phyloP scores from a whole-genome alignment of 1,284 basidiomycete species.

The Cryptococcus wingfieldii region DNA sequence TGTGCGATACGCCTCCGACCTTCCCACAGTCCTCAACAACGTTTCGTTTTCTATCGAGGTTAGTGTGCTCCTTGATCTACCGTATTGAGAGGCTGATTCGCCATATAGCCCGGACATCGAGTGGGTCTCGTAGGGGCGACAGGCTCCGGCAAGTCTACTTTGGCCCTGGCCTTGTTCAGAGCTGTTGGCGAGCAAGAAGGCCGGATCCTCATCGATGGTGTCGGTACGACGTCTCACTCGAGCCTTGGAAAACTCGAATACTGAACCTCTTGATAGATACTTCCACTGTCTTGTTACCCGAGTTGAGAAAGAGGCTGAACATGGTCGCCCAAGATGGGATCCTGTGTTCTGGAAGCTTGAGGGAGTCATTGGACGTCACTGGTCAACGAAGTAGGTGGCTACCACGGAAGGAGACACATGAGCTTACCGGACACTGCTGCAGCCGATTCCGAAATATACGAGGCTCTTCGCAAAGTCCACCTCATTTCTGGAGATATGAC shows the following conservation, averaged over 20 bases:
- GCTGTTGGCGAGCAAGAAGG: conserved; percentile 64
- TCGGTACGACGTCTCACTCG: conserved; percentile 49
- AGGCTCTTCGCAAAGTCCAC: conserved; percentile 58
- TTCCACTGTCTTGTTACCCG: conserved; percentile 55
- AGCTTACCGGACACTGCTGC: neutral
- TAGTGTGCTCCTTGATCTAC: neutral
- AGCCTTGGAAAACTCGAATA: neutral
- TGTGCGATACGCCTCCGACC: conserved; percentile 64
- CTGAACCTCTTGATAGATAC: conserved; percentile 45
- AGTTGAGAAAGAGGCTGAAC: conserved; percentile 60
- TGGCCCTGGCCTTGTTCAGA: conserved; percentile 66
- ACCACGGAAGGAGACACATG: neutral
- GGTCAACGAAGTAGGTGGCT: conserved; percentile 20
- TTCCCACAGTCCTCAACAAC: conserved; percentile 67
- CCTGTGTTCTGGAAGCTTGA: conserved; percentile 54
- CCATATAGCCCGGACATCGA: conserved; percentile 61
- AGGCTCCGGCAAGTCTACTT: conserved; percentile 63
- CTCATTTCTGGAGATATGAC: conserved; percentile 40
- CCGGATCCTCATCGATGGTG: conserved; percentile 64
- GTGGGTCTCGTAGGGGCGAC: conserved; percentile 73
- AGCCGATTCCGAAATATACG: conserved; percentile 56
- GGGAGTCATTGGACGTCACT: conserved; percentile 60
- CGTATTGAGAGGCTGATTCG: neutral
- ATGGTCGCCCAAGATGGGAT: conserved; percentile 51
- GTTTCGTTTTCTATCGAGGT: conserved; percentile 59